Evolutionary conservation across 495 filamentous ascomycete species (phyloP), one percentile per base, ranked within the genome.

Genomic region (Articulospora tetracladia): DNA sequence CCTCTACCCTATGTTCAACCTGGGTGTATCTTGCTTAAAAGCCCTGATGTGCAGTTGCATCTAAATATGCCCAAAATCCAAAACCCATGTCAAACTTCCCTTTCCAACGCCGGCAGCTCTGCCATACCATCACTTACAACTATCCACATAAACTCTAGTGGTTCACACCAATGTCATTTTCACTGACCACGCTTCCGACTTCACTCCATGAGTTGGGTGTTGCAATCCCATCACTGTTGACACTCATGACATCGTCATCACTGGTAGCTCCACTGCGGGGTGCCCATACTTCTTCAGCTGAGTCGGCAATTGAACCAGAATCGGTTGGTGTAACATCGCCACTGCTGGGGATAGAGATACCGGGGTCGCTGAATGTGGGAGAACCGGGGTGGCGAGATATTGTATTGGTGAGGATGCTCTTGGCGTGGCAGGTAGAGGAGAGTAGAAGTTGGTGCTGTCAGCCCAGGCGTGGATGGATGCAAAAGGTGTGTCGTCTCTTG

Each of bases 121-220:
- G 39, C 39, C 4, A 32, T 32, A 4, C 6, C 39, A 12, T 44
- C 39, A 12, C 39, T 11, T 44, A 17, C 17, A 44, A 44, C 8
- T 19, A 12, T 15, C 8, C 8, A 44, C 17, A 12, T 3, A 11
- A 55, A 61, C 30, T 71, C 70, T 60, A 69, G 60, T 32, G 59
- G 65, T 48, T 58, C 67, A 60, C 55, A 59, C 60, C 57, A 25
- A 66, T 55, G 58, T 82, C 80, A 24, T 71, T 76, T 62, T 82
- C 83, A 69, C 87, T 90, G 28, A 89, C 75, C 30, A 85, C 82
- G 66, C 89, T 92, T 17, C 86, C 88, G 10, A 93, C 82, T 57
- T 93, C 89, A 3, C 87, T 88, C 89, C 89, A 93, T 70, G 84
- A 89, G 30, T 80, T 79, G 0, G 88, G 87, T 10, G 88, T 93